These are phyloP conservation scores for Pichia cabralensis DNA, from an alignment of 805 yeast genomes.

Conservation along the genomic window DNA sequence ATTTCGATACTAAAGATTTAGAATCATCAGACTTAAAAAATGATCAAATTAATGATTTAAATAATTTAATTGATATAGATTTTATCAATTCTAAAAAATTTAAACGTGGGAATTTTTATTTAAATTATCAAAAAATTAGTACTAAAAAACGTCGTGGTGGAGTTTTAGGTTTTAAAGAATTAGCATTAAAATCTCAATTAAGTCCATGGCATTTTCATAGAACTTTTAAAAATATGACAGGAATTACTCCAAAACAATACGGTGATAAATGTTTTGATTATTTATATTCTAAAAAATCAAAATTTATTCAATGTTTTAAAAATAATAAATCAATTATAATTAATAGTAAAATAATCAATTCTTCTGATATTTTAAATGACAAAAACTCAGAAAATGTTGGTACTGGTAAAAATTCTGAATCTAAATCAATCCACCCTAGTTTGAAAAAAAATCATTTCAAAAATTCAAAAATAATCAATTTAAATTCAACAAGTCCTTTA, in stretches of 20 bases:
- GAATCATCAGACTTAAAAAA: neutral
- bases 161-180: constrained; percentile 73
- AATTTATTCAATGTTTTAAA: constrained; percentile 11
- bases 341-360: constrained; percentile 25
- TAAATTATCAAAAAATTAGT: constrained; percentile 16
- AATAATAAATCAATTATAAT: constrained; percentile 20
- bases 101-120: constrained; percentile 3
- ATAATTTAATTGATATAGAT: neutral
- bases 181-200: constrained; percentile 74
- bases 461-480: too few relatives aligned
- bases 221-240: constrained; percentile 78
- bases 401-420: too few relatives aligned
- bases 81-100: neutral
- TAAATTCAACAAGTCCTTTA: too few relatives aligned
- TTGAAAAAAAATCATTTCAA: too few relatives aligned
- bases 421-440: too few relatives aligned
- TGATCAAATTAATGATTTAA: neutral
- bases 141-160: constrained; percentile 64
- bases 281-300: constrained; percentile 27
- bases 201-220: constrained; percentile 93
- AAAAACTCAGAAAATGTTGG: too few relatives aligned
- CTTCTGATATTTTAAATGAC: too few relatives aligned
- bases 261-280: constrained; percentile 74
- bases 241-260: constrained; percentile 79
- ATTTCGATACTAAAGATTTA: neutral